Conservation (phyloP, 2,329 filamentous ascomycete genomes). For the Fusarium palustre region DNA sequence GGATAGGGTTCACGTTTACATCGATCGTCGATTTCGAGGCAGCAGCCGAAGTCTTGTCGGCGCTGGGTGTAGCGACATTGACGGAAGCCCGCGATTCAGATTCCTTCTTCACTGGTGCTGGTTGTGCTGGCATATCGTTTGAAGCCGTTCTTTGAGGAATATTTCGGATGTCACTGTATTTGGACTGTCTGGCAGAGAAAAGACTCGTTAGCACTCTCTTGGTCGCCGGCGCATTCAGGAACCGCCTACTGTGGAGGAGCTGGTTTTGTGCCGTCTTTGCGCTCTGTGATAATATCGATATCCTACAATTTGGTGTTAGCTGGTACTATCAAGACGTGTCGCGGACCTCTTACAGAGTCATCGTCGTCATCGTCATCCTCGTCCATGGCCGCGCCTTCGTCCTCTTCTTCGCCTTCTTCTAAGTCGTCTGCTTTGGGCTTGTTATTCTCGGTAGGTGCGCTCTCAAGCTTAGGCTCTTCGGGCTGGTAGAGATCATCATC, state of each 20-base stretch:
- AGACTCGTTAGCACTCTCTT: conserved; percentile 15
- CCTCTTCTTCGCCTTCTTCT: conserved; percentile 73
- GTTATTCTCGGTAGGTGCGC: conserved; percentile 45
- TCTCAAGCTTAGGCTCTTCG: conserved; percentile 63
- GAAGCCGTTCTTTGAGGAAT: conserved; percentile 70
- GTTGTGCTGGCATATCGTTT: conserved; percentile 62
- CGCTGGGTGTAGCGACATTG: conserved; percentile 57
- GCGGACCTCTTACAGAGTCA: conserved; percentile 51
- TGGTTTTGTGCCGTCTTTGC: conserved; percentile 72
- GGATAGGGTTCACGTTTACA: conserved; percentile 83
- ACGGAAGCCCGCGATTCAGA: conserved; percentile 51
- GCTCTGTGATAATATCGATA: conserved; percentile 75
- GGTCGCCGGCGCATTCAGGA: not conserved
- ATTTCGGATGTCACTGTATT: conserved; percentile 74
- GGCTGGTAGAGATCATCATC: conserved; percentile 75
- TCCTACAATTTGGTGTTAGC: conserved; percentile 58
- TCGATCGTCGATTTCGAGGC: conserved; percentile 86
- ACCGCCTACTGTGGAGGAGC: conserved; percentile 67
- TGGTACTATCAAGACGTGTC: not conserved
- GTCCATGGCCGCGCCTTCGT: conserved; percentile 70
- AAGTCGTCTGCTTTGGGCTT: conserved; percentile 63
- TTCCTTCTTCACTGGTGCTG: conserved; percentile 61
- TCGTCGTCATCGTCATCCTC: conserved; percentile 58
- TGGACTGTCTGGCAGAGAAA: conserved; percentile 61
- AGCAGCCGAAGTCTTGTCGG: conserved; percentile 69